Conservation (phyloP, 129 eudicot genomes). For the Pseudognaphalium luteoalbum region DNA sequence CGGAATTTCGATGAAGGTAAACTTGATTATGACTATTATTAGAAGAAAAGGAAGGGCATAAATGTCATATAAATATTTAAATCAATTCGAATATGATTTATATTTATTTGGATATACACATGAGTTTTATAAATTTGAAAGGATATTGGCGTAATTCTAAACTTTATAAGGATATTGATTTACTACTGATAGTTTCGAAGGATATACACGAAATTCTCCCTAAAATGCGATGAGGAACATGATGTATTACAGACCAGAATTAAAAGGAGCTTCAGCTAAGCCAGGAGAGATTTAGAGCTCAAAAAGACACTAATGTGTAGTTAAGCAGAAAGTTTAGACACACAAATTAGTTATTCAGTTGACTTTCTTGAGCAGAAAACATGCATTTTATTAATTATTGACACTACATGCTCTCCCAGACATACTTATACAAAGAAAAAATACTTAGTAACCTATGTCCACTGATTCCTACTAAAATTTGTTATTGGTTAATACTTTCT, state of each 20-base stretch:
- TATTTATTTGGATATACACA: no score
- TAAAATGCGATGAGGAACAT: background rate
- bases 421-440: background rate
- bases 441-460: background rate
- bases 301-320: background rate
- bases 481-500: background rate
- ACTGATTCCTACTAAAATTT: slow-evolving; percentile 5
- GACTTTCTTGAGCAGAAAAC: slow-evolving; percentile 8
- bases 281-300: slow-evolving; percentile 2
- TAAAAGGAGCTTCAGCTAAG: background rate
- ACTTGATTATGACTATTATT: no score
- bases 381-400: slow-evolving; percentile 4
- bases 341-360: background rate
- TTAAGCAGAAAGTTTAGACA: background rate
- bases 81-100: no score
- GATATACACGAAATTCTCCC: no score
- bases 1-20: no score
- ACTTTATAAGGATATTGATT: no score
- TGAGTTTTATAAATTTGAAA: no score
- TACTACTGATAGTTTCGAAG: no score
- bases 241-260: background rate
- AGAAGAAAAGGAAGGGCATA: no score
- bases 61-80: no score
- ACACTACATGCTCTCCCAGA: background rate
- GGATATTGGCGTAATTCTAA: no score